A percentile compares a stretch with the other conserved stretches of the same genome.
Evolutionary conservation across 2,329 filamentous ascomycete genomes (phyloP).

Genomic region (Lomentospora prolificans): DNA sequence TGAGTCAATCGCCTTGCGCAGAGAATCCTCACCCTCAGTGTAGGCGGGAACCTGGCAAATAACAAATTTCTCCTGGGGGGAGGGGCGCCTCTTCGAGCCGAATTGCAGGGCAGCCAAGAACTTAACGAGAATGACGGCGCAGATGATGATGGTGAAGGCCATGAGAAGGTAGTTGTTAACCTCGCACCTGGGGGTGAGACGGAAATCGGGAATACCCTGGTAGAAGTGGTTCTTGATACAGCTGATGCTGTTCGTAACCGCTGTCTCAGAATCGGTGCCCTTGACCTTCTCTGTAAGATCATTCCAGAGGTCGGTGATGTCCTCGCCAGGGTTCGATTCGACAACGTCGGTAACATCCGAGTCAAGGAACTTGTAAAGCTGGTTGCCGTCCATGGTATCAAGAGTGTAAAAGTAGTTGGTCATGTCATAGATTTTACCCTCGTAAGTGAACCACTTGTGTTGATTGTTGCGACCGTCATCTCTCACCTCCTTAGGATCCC

Average conservation of each 20-base stretch:
- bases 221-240: slow-evolving; percentile 82
- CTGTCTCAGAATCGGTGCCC: slow-evolving; percentile 40
- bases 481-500: slow-evolving; percentile 47
- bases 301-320: slow-evolving; percentile 62
- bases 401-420: slow-evolving; percentile 84
- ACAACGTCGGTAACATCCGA: slow-evolving; percentile 56
- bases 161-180: slow-evolving; percentile 88
- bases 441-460: slow-evolving; percentile 71
- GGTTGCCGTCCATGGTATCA: slow-evolving; percentile 42
- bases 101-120: slow-evolving; percentile 91
- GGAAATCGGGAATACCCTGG: slow-evolving; percentile 76
- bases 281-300: slow-evolving; percentile 32
- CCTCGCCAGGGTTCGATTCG: slow-evolving; percentile 64
- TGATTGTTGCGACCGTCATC: slow-evolving; percentile 55
- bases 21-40: slow-evolving; percentile 91
- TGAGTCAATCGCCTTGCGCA: slow-evolving; percentile 88
- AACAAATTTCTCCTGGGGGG: slow-evolving; percentile 95
- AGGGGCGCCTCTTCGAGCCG: slow-evolving; percentile 78
- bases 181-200: slow-evolving; percentile 63
- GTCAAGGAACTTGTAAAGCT: slow-evolving; percentile 64
- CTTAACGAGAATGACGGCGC: slow-evolving; percentile 70
- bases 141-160: slow-evolving; percentile 76
- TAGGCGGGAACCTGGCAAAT: slow-evolving; percentile 98
- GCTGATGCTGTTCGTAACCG: slow-evolving; percentile 56
- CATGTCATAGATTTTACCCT: slow-evolving; percentile 73